Evolutionary conservation across 2,329 filamentous ascomycete genomes (phyloP), one percentile per base, ranked within the genome.

Genomic region (Beauveria bassiana): DNA sequence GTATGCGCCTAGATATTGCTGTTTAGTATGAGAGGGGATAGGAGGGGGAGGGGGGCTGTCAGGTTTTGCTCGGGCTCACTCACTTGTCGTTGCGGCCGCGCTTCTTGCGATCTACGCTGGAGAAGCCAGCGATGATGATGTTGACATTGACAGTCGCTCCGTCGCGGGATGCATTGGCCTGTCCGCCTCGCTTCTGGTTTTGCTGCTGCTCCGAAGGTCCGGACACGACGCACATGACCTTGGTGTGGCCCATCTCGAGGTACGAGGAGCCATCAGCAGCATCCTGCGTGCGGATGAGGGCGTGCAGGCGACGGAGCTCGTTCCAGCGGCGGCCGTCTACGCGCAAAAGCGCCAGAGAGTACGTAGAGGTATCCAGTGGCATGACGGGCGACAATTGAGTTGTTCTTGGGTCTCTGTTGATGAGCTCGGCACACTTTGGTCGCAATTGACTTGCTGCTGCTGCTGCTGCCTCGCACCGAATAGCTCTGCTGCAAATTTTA

Each of bases 181-280:
- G 82, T 34, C 67, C 71, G 1, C 71, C 49, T 14, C 57, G 34
- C 58, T 68, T 60, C n/a, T 59, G 55, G 42, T 63, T 61, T 31
- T 61, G 68, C 64, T 75, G 75, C 59, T 77, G 76, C 75, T 99
- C 95, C 43, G 84, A 86, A 0, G 95, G 95, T 0, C 95, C 95
- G 1, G 87, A 86, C 53, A 99, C 87, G 26, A 93, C 91, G 76
- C 93, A 97, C 76, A 98, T 90, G 68, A 99, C 88, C 72, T 96
- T 95, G 24, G 95, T 99, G 77, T 98, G 96, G 69, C 95, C 95
- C 88, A 96, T 96, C 73, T 96, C 91, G 63, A 98, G 86, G 75
- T 96, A 96, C 64, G 89, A 91, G 50, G 90, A 96, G 42, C 95
- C 95, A 69, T 98, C 95, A 61, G 93, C 92, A 55, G 93, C 89